Conservation (phyloP, 345 rosid species). For the Ceriops tagal region DNA sequence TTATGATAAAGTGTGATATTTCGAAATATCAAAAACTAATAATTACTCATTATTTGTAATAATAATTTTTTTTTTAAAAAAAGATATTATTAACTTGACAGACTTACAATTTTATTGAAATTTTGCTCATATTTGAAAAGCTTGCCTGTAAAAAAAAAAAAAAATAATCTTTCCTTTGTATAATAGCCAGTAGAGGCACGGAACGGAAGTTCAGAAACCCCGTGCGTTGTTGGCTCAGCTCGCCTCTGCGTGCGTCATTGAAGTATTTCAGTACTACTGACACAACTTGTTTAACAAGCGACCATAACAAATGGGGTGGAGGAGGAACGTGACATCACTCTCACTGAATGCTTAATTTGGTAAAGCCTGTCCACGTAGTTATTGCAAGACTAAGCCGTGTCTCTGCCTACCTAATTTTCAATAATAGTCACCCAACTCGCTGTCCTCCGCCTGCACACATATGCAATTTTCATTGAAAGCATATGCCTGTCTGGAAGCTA, state of each 20-base stretch:
- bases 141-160: no score
- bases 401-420: not conserved
- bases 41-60: no score
- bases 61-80: no score
- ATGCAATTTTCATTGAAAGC: no score
- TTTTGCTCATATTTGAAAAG: no score
- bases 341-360: slow-evolving; percentile 28
- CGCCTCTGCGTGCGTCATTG: not conserved
- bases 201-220: not conserved
- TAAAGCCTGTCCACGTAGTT: not conserved
- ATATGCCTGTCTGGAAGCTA: no score
- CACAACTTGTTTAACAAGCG: slow-evolving; percentile 31
- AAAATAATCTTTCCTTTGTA: no score
- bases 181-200: no score
- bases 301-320: not conserved
- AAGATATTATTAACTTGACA: no score
- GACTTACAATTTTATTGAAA: no score
- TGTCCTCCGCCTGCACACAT: no score
- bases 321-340: slow-evolving; percentile 32
- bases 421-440: not conserved
- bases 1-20: not conserved
- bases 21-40: no score
- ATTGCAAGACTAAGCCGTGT: not conserved
- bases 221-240: slow-evolving; percentile 4
- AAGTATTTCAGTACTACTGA: slow-evolving; percentile 15